Evolutionary conservation across 106 monocot species (phyloP), one percentile per base, ranked within the genome.

Genomic region (Narthecium ossifragum): DNA sequence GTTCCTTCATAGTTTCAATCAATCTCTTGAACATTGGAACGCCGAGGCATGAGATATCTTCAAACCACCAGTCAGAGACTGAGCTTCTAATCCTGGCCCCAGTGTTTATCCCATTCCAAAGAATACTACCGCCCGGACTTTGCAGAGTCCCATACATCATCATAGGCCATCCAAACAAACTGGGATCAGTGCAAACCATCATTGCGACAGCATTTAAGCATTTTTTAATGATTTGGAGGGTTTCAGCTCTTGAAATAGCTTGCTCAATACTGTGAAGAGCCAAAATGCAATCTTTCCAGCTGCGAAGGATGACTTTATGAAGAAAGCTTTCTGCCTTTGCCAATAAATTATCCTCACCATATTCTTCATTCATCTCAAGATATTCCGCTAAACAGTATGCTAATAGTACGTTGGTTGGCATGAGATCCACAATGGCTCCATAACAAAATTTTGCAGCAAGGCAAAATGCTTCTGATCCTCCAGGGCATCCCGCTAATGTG

Each of bases 81-180:
- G 54, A 43, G 57, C 55, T 71, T 54, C 60, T 70, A 25, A 73
- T 61, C 39, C 43, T 69, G 38, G 70, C 77, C 8, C 82, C 82
- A 5, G 82, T 82, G 36, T 72, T 66, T 69, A 82, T 82, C 33
- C 82, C 82, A 70, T 83, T 83, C 83, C 83, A 83, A 1, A 83
- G 62, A 13, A 83, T 73, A 60, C 74, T 83, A 31, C 83, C 83
- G n/a, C 78, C 83, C 46, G 83, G 83, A 59, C 83, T 83, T 52
- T 78, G 78, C 37, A 73, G 50, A 46, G 39, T 55, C 26, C 83
- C 83, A 63, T 78, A 62, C 72, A 71, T 59, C 78, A 74, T 78
- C 68, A 67, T 53, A 49, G 82, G 73, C 73, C 73, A 74, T n/a
- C 83, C 70, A 61, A 78, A 73, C 33, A 83, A 70, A 58, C 61